Base-by-base conservation (phyloP, 2,329 filamentous ascomycete genomes). In the Drechslerella stenobrocha region DNA sequence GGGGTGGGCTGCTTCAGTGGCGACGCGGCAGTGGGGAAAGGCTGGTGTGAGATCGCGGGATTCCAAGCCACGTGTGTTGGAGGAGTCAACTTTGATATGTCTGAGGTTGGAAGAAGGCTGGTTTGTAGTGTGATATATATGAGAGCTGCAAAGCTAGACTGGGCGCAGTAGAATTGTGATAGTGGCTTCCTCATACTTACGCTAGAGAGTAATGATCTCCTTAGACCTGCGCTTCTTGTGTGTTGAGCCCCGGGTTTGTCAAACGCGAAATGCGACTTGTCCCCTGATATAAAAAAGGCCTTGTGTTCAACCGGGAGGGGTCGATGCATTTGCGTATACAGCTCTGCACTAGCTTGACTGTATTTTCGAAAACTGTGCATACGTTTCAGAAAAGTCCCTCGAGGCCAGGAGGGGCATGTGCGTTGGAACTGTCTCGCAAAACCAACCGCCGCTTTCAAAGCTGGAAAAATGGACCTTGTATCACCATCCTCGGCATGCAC, bases 301-400 rank as follows among this genome's bases (percentile, higher is more conserved):
- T 32, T 13, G 6, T 32, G 6, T 32, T 32, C 13, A 13, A 13
- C 13, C 30, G 30, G 30, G 13, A 6, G 30, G 40, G 23, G 3
- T 44, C 34, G 34, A 37, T 13, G 34, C 34, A 37, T 4, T 37
- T 37, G 13, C 18, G 48, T 35, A 22, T 26, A 42, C 22, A 13
- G 34, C 8, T 26, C 42, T 23, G 28, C 23, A 26, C n/a, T 22
- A 2, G 28, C 23, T 15, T 23, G 47, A 58, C 50, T 48, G 40
- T n/a, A 52, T 53, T 46, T 13, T 6, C 24, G n/a, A 20, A 2
- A 18, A 18, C 37, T 18, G 9, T 18, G 2, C 7, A 18, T n/a
- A 18, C 18, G 60, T 66, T 66, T 58, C 60, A 66, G 60, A 53
- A n/a, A 53, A 53, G 34, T 52, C 30, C 40, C 48, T 66, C 48